phyloP scores from a whole-genome alignment of 306 rosid species.

The Lablab purpureus region DNA sequence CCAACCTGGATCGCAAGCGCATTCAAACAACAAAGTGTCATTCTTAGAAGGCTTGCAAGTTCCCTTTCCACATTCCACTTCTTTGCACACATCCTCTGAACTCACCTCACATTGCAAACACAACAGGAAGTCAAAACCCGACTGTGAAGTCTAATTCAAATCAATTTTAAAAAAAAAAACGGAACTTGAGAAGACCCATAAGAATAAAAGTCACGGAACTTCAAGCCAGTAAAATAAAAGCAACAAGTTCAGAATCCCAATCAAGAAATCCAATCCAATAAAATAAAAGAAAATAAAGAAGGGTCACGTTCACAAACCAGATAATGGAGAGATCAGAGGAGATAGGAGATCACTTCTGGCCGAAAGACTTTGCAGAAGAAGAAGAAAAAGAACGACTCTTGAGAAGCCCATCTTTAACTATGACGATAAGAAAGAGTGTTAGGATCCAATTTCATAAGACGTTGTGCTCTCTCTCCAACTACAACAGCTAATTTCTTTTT shows the following conservation, averaged over 20 bases:
- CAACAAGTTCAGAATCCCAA: slow-evolving; percentile 15
- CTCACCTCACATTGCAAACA: slow-evolving; percentile 25
- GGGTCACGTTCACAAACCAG: slow-evolving; percentile 52
- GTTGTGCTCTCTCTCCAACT: background rate
- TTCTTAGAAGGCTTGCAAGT: slow-evolving; percentile 64
- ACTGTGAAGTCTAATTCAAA: background rate
- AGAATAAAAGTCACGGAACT: background rate
- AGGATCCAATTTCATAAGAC: background rate
- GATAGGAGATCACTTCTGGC: slow-evolving; percentile 51
- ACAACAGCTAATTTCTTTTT: background rate
- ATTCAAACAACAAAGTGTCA: slow-evolving; percentile 57
- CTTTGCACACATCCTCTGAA: slow-evolving; percentile 70
- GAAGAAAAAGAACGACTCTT: slow-evolving; percentile 41
- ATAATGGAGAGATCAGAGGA: slow-evolving; percentile 62
- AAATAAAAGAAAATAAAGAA: background rate
- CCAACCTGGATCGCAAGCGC: slow-evolving; percentile 80
- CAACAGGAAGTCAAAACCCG: slow-evolving; percentile 5
- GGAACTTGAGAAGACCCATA: slow-evolving; percentile 32
- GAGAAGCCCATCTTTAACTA: slow-evolving; percentile 54
- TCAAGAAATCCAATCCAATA: background rate
- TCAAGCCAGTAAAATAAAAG: slow-evolving; percentile 20
- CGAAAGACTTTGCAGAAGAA: slow-evolving; percentile 44
- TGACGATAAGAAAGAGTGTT: background rate
- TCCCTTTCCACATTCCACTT: slow-evolving; percentile 72
- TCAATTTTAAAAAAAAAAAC: background rate